phyloP scores from a whole-genome alignment of 495 filamentous ascomycete species.

The Aspergillus indologenus region DNA sequence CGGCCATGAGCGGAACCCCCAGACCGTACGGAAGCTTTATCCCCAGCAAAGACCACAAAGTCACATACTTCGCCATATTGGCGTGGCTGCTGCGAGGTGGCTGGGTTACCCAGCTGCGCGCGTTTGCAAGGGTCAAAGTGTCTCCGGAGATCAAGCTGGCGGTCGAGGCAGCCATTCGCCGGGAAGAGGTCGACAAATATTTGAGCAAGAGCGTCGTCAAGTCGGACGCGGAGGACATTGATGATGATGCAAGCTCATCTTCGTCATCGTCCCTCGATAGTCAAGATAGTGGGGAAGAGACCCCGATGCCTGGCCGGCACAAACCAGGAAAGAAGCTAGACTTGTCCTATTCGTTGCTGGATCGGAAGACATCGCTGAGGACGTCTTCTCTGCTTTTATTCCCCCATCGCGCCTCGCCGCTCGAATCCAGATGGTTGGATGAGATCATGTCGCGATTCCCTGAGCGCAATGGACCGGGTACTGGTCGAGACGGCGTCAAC shows the following conservation, averaged over 20 bases:
- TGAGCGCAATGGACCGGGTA: constrained; percentile 23
- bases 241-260: constrained; percentile 34
- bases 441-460: constrained; percentile 62
- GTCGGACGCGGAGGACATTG: constrained; percentile 25
- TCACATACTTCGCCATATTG: constrained; percentile 81
- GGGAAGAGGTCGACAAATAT: constrained; percentile 44
- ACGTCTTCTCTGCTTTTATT: constrained; percentile 47
- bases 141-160: constrained; percentile 48
- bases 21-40: constrained; percentile 77
- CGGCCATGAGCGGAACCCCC: constrained; percentile 69
- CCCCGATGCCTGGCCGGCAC: constrained; percentile 33
- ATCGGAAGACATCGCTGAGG: constrained; percentile 37
- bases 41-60: constrained; percentile 84
- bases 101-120: constrained; percentile 88
- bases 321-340: constrained; percentile 29
- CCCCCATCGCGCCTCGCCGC: constrained; percentile 52
- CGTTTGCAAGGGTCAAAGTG: constrained; percentile 76
- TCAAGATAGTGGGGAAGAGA: constrained; percentile 40
- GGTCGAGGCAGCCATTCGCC: constrained; percentile 43
- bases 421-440: constrained; percentile 71
- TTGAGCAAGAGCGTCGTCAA: constrained; percentile 28
- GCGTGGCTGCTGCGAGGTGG: constrained; percentile 89
- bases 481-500: background rate
- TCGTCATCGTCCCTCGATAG: constrained; percentile 44
- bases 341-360: constrained; percentile 37